A percentile compares a stretch with the other conserved stretches of the same genome.
These are phyloP conservation scores for Mycena galericulata DNA, from an alignment of 768 basidiomycete genomes.

Conservation along the genomic window DNA sequence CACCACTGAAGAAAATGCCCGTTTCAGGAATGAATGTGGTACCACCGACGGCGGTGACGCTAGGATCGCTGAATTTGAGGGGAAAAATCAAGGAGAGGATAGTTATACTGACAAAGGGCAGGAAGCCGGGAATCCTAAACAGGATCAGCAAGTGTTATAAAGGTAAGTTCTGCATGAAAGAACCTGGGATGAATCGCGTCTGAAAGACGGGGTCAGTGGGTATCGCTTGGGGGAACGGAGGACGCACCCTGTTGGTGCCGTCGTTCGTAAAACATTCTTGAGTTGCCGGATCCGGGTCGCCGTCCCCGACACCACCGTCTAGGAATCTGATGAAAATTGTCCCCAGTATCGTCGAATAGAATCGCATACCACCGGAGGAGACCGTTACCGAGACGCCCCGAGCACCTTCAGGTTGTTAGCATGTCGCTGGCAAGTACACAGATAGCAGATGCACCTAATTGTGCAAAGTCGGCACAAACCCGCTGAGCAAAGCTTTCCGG, in stretches of 20 bases:
- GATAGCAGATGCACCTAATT: slow-evolving; percentile 50
- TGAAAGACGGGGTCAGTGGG: neutral
- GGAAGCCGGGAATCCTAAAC: slow-evolving; percentile 32
- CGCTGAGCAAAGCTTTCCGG: slow-evolving; percentile 58
- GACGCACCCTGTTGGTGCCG: slow-evolving; percentile 51
- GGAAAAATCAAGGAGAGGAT: neutral
- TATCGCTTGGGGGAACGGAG: neutral
- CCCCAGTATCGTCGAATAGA: slow-evolving; percentile 40
- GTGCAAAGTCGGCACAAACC: slow-evolving; percentile 60
- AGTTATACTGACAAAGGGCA: slow-evolving; percentile 29
- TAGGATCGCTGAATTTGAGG: neutral
- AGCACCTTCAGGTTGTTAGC: slow-evolving; percentile 47
- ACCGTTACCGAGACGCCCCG: slow-evolving; percentile 64
- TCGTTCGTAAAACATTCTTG: slow-evolving; percentile 60
- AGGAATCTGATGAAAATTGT: slow-evolving; percentile 30
- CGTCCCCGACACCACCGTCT: slow-evolving; percentile 68
- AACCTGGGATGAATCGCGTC: slow-evolving; percentile 35
- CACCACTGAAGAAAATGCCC: slow-evolving; percentile 43
- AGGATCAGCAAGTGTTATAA: neutral
- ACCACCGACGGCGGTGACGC: slow-evolving; percentile 36
- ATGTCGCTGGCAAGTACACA: slow-evolving; percentile 34
- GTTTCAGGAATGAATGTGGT: slow-evolving; percentile 32
- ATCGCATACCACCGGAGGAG: slow-evolving; percentile 64
- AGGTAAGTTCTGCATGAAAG: neutral
- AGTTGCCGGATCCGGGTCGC: slow-evolving; percentile 53